Evolutionary conservation across 257 asterid genomes (phyloP), one percentile per base, ranked within the genome.

Genomic region (Capsicum rhomboideum): DNA sequence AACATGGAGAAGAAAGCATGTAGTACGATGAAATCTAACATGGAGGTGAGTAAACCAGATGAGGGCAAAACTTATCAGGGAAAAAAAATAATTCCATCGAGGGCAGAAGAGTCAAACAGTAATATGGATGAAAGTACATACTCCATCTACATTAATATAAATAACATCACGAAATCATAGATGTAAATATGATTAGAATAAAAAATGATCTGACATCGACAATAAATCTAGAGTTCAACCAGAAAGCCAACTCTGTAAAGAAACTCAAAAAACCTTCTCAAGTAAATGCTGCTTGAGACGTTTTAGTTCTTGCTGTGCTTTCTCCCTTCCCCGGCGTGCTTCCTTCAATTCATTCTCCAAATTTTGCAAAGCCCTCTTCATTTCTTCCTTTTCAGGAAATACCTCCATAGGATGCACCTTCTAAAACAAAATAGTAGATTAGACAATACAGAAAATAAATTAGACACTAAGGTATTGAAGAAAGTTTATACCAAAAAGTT

Each of bases 241-340:
- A 72, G 42, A 46, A 74, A 46, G 59, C 59, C 42, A 14, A 74
- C n/a, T 21, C 40, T 21, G 40, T 40, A 8, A 71, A 72, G 21
- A 74, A 13, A 44, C 42, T 46, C 80, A 13, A 37, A 58, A 74
- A 50, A 95, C 99, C 98, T 95, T 97, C 85, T 97, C 99, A 89
- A 97, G 89, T 79, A 97, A 89, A 90, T 97, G 99, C 88, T 97
- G 98, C 90, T 97, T 97, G 82, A 97, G 96, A 74, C 99, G 98
- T 82, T 91, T 93, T 89, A 97, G 93, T 86, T 91, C 90, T 86
- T 91, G 94, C 85, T 89, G 82, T 71, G 97, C 94, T 89, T 95
- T 97, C 78, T 97, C 98, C 94, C 89, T 94, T 85, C 90, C 95
- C 82, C 46, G 85, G 81, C 90, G 75, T 82, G 97, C 66, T 88